A percentile compares a stretch with the other conserved stretches of the same genome.
phyloP scores from a whole-genome alignment of 2,329 filamentous ascomycete species.

The Nemania sp. region DNA sequence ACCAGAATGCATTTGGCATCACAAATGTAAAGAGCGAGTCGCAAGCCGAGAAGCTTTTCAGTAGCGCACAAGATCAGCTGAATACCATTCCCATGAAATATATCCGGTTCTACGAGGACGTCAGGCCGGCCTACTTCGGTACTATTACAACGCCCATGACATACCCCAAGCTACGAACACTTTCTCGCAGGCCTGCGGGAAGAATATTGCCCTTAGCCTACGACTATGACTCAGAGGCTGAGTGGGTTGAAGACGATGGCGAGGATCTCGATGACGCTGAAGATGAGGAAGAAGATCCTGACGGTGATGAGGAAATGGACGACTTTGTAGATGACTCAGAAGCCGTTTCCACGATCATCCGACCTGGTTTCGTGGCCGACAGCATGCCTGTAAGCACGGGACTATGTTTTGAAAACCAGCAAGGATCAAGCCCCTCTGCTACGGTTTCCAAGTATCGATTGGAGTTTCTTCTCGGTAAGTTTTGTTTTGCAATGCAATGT shows the following conservation, averaged over 20 bases:
- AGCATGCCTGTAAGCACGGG: constrained; percentile 79
- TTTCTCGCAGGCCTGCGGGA: constrained; percentile 59
- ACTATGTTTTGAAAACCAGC: constrained; percentile 76
- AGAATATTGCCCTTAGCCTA: constrained; percentile 71
- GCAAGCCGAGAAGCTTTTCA: constrained; percentile 43
- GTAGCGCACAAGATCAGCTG: constrained; percentile 44
- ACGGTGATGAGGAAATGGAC: constrained; percentile 81
- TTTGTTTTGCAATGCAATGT: constrained; percentile 28
- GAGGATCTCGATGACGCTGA: constrained; percentile 61
- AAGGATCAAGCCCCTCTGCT: constrained; percentile 51
- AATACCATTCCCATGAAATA: constrained; percentile 64
- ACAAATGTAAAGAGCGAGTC: constrained; percentile 46
- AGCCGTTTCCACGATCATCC: constrained; percentile 49
- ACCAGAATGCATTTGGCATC: constrained; percentile 29
- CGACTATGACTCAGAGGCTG: constrained; percentile 83
- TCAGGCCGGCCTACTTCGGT: constrained; percentile 72
- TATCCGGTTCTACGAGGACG: constrained; percentile 65
- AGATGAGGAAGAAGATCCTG: constrained; percentile 70
- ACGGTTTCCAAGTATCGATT: constrained; percentile 68
- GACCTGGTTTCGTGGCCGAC: constrained; percentile 56
- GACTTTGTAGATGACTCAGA: constrained; percentile 90
- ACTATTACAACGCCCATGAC: constrained; percentile 67
- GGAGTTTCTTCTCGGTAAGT: constrained; percentile 73
- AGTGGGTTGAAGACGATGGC: constrained; percentile 76
- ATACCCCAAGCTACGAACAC: constrained; percentile 52